Evolutionary conservation across 2,329 filamentous ascomycete genomes (phyloP), one percentile per base, ranked within the genome.

Genomic region (Aureobasidium sp.): DNA sequence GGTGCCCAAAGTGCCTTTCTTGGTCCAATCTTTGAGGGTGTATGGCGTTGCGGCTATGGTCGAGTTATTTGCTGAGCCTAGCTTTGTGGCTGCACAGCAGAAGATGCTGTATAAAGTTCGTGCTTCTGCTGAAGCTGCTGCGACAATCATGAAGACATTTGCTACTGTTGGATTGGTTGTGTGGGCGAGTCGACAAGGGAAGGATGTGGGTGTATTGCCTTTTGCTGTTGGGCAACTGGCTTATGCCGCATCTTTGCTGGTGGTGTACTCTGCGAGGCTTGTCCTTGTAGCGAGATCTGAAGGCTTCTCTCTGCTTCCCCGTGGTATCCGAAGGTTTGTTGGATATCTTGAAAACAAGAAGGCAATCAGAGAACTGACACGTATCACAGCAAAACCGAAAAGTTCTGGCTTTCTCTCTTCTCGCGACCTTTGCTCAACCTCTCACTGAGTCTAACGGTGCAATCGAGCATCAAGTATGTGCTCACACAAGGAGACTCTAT

Each of bases 401-500:
- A 72, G n/a, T 88, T 86, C 68, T 68, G 83, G 49, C 67, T 81
- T 4, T 79, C 79, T 2, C 82, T 82, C 64, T 90, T 97, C 70
- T 88, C 90, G 63, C 77, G 77, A 11, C 82, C 86, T 1, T 85
- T 95, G 1, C 76, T 94, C 34, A 82, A 82, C 16, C 82, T 97
- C 3, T 88, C 88, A 4, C 80, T 82, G n/a, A 95, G 88, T 69
- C 84, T 97, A 72, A 93, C 91, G 76, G 78, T 91, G 6, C 94
- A 99, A 75, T 92, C 90, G 39, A 76, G 91, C 25, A 85, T 97
- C 69, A 99, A 99, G 75, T 93, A 97, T 72, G 72, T 97, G 58
- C 83, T 99, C 58, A 97, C 94, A 0, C 91, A 97, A 75, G 94
- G 93, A 63, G 94, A 99, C 76, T 91, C 91, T 1, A 84, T 97